Base-by-base conservation (phyloP, 495 filamentous ascomycete species). In the Neurospora tetrasperma region DNA sequence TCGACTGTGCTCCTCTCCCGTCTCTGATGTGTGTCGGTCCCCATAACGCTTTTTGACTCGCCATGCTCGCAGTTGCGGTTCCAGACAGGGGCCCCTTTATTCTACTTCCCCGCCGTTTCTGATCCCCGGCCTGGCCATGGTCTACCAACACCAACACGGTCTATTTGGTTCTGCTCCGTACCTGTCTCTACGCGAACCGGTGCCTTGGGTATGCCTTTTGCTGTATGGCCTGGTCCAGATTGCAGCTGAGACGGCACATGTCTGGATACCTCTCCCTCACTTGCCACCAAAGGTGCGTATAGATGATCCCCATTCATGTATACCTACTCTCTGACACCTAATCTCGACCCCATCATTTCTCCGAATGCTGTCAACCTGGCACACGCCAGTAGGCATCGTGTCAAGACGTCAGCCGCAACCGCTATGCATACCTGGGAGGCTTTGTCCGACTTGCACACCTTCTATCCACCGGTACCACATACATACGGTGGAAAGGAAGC, bases 401-500 rank as follows among this genome's bases (percentile, higher is more conserved):
- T 71, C 69, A 43, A 71, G 46, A 70, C 27, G 68, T 70, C 70
- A 59, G 72, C 72, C 43, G 72, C 72, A 71, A 62, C 48, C 69
- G 70, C 69, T 69, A 42, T 44, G 42, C 44, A 66, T 42, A 38
- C 23, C 46, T 59, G 48, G 48, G 48, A 20, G 48, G 48, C 48
- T 27, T 27, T 27, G 10, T 59, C 48, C 23, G 48, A 27, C 48
- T 59, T 59, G 23, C 48, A 59, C 11, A 23, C 48, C 48, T 11
- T 42, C 46, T 27, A 31, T 27, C 27, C 6, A 66, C 54, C 3
- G 6, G 27, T 35, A 35, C 54, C 54, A 35, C 54, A 35, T 35
- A 35, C 54, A 18, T 9, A 35, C 6, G 8, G 35, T 39, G 14
- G 41, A 42, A 69, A 46, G 23, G 8, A 38, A 20, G 42, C 20